Percentiles rank a stretch among this genome's conserved stretches.
Evolutionary conservation across 2,329 filamentous ascomycete genomes (phyloP).

Genomic region (Colletotrichum chlorophyti): DNA sequence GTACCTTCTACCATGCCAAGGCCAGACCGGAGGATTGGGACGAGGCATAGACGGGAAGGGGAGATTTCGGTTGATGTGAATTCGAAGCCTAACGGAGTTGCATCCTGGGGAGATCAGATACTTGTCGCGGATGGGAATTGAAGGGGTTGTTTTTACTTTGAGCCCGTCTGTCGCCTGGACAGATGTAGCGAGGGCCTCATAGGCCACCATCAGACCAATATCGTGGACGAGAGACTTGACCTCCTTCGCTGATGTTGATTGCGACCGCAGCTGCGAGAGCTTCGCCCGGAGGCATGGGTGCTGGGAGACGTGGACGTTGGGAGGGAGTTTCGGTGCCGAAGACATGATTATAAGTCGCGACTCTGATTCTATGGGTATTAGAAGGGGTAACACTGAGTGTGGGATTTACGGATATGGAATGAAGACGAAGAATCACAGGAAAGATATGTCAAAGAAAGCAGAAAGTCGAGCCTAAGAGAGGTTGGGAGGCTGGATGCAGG

Average conservation of each 20-base stretch:
- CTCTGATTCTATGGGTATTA: background rate
- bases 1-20: slow-evolving; percentile 87
- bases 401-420: too few species aligned
- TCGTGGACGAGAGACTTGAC: slow-evolving; percentile 86
- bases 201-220: slow-evolving; percentile 81
- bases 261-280: slow-evolving; percentile 85
- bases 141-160: slow-evolving; percentile 56
- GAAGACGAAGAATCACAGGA: background rate
- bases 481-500: slow-evolving; percentile 1
- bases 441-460: slow-evolving; percentile 18
- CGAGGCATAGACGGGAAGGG: slow-evolving; percentile 75
- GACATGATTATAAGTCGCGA: slow-evolving; percentile 37
- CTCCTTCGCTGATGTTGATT: slow-evolving; percentile 72
- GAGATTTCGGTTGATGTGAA: slow-evolving; percentile 72
- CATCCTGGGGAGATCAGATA: slow-evolving; percentile 58
- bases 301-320: slow-evolving; percentile 77
- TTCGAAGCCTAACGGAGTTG: slow-evolving; percentile 78
- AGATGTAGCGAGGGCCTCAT: slow-evolving; percentile 76
- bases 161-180: slow-evolving; percentile 64
- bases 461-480: background rate
- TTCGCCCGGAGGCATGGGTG: slow-evolving; percentile 90
- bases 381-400: background rate
- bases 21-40: slow-evolving; percentile 92
- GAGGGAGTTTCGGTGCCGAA: slow-evolving; percentile 50
- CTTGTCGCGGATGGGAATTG: background rate